Evolutionary conservation across 768 basidiomycete genomes (phyloP).

Genomic region (Postia placenta): DNA sequence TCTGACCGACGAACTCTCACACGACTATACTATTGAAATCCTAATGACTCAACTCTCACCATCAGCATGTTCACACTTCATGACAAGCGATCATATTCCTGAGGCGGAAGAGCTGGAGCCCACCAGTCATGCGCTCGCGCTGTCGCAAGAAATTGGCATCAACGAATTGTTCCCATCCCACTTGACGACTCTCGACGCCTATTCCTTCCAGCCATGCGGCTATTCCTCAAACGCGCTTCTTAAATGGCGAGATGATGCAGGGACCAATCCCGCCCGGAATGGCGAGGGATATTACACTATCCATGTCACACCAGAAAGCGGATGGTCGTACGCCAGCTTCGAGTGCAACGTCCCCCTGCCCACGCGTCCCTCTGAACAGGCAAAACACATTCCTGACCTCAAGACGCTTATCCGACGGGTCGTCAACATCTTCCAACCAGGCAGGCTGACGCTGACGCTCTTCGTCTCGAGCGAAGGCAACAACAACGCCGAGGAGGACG

Average conservation of each 20-base stretch:
- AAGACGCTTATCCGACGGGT: conserved; percentile 81
- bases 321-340: conserved; percentile 98
- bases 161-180: conserved; percentile 72
- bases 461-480: conserved; percentile 75
- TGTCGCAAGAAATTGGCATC: conserved; percentile 76
- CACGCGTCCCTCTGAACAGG: conserved; percentile 24
- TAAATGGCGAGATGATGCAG: conserved; percentile 45
- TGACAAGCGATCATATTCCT: conserved; percentile 30
- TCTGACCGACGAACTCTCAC: conserved; percentile 23
- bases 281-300: conserved; percentile 97
- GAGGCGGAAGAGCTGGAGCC: conserved; percentile 31
- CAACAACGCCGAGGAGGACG: conserved; percentile 36
- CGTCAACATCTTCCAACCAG: conserved; percentile 89
- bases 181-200: conserved; percentile 84
- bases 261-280: conserved; percentile 22
- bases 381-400: conserved; percentile 60
- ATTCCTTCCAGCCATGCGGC: conserved; percentile 91
- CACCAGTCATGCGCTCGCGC: conserved; percentile 44
- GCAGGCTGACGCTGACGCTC: conserved; percentile 76
- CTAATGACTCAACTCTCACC: conserved; percentile 90
- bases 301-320: conserved; percentile 96
- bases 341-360: conserved; percentile 91
- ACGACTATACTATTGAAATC: conserved; percentile 95
- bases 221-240: conserved; percentile 92
- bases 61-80: conserved; percentile 73